A percentile compares a stretch with the other conserved stretches of the same genome.
phyloP scores from a whole-genome alignment of 352 stramenopile species.

The Globisporangium ultimum region DNA sequence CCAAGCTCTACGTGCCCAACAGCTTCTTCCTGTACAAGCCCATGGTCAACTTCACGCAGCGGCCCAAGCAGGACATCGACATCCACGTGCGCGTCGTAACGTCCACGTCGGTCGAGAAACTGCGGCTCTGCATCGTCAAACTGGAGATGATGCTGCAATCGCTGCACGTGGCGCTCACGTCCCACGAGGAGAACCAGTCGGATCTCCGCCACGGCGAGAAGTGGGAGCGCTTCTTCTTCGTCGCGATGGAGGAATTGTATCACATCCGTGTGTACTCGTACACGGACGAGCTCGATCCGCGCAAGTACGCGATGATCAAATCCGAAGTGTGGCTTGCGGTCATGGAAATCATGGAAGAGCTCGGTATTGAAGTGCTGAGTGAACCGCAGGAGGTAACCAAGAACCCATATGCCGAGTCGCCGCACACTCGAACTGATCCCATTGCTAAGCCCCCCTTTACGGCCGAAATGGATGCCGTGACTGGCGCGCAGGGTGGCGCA shows the following conservation, averaged over 20 bases:
- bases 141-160: slow-evolving; percentile 83
- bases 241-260: slow-evolving; percentile 85
- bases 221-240: slow-evolving; percentile 81
- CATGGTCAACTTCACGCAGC: slow-evolving; percentile 87
- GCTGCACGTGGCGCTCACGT: slow-evolving; percentile 81
- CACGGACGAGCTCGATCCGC: slow-evolving; percentile 80
- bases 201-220: slow-evolving; percentile 79
- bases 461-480: slow-evolving; percentile 51
- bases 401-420: slow-evolving; percentile 41
- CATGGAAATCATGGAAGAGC: slow-evolving; percentile 88
- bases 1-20: slow-evolving; percentile 81
- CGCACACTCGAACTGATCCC: slow-evolving; percentile 17
- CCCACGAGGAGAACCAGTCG: slow-evolving; percentile 81
- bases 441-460: slow-evolving; percentile 46
- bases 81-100: slow-evolving; percentile 63
- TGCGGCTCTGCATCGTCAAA: slow-evolving; percentile 52
- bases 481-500: slow-evolving; percentile 25
- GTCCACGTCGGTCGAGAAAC: slow-evolving; percentile 49
- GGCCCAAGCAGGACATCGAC: slow-evolving; percentile 79
- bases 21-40: slow-evolving; percentile 90
- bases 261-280: slow-evolving; percentile 85
- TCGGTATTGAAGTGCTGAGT: slow-evolving; percentile 59
- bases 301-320: slow-evolving; percentile 88
- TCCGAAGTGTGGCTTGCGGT: slow-evolving; percentile 87
- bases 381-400: slow-evolving; percentile 12